phyloP scores from a whole-genome alignment of 257 asterid genomes.

The Mentha longifolia region DNA sequence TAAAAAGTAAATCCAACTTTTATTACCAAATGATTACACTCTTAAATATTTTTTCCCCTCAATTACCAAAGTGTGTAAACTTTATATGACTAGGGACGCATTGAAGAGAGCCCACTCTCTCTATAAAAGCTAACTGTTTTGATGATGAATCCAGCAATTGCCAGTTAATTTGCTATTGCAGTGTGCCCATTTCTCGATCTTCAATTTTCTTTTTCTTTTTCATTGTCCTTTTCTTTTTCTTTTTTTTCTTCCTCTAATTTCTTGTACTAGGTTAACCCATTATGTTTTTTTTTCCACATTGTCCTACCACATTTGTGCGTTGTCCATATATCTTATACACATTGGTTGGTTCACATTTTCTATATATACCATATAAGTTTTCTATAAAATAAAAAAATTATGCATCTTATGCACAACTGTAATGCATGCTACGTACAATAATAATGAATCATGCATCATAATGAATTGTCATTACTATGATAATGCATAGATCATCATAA shows the following conservation, averaged over 20 bases:
- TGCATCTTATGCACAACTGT: too few relatives aligned
- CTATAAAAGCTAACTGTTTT: slow-evolving; percentile 43
- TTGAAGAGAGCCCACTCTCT: slow-evolving; percentile 65
- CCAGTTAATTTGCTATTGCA: slow-evolving; percentile 58
- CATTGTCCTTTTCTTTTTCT: slow-evolving; percentile 31
- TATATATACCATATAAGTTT: too few relatives aligned
- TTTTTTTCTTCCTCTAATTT: slow-evolving; percentile 19
- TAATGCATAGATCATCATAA: too few relatives aligned
- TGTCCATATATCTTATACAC: neutral
- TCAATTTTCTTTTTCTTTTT: slow-evolving; percentile 1
- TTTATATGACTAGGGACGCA: slow-evolving; percentile 40
- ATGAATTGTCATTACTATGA: too few relatives aligned
- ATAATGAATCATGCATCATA: too few relatives aligned
- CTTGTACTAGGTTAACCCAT: slow-evolving; percentile 49
- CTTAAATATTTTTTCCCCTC: slow-evolving; percentile 32
- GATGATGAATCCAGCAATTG: slow-evolving; percentile 83
- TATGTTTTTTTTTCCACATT: slow-evolving; percentile 23
- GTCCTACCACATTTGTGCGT: slow-evolving; percentile 43
- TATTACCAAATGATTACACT: slow-evolving; percentile 65
- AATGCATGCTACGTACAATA: too few relatives aligned
- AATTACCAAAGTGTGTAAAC: slow-evolving; percentile 45
- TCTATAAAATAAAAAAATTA: too few relatives aligned
- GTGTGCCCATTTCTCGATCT: neutral
- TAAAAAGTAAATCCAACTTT: slow-evolving; percentile 66
- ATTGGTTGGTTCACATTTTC: neutral